Percentiles rank a stretch among this genome's conserved stretches.
Conservation (phyloP, 192 early-diverging fungal genomes). For the Dispira parvispora region DNA sequence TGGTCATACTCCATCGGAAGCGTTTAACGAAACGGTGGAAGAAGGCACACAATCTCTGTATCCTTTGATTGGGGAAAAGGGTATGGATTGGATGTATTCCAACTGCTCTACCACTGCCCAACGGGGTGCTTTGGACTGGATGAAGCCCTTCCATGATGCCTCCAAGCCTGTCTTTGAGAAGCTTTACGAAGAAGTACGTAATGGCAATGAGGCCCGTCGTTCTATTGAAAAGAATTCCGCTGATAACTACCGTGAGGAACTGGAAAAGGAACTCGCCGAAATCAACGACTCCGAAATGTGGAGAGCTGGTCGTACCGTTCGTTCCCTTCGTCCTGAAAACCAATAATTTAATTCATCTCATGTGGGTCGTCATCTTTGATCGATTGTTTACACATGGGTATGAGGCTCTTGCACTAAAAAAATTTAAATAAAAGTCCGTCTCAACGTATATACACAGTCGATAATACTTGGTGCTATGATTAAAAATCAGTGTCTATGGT, state of each 20-base stretch:
- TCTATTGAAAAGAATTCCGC: constrained; percentile 76
- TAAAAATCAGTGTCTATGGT: too few species aligned
- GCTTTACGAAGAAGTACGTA: constrained; percentile 71
- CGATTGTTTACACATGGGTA: too few species aligned
- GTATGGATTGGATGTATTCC: constrained; percentile 98
- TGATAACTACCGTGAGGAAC: constrained; percentile 79
- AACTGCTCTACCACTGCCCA: constrained; percentile 94
- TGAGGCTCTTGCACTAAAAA: too few species aligned
- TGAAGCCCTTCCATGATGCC: constrained; percentile 77
- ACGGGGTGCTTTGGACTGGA: constrained; percentile 95
- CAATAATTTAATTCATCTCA: constrained; percentile 17
- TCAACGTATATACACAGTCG: too few species aligned
- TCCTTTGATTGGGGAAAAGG: constrained; percentile 87
- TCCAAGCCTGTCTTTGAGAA: constrained; percentile 88
- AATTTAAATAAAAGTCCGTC: too few species aligned
- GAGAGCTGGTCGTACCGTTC: constrained; percentile 74
- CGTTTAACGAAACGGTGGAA: constrained; percentile 99
- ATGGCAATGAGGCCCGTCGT: constrained; percentile 75
- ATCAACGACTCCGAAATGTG: constrained; percentile 88
- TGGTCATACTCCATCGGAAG: constrained; percentile 94
- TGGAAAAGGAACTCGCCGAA: constrained; percentile 80
- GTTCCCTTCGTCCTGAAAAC: constrained; percentile 81
- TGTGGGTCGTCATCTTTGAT: too few species aligned
- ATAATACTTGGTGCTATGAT: too few species aligned
- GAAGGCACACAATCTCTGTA: constrained; percentile 97